A percentile compares a stretch with the other conserved stretches of the same genome.
Evolutionary conservation across 148 eudicot species (phyloP).

Genomic region (Chenopodium album): DNA sequence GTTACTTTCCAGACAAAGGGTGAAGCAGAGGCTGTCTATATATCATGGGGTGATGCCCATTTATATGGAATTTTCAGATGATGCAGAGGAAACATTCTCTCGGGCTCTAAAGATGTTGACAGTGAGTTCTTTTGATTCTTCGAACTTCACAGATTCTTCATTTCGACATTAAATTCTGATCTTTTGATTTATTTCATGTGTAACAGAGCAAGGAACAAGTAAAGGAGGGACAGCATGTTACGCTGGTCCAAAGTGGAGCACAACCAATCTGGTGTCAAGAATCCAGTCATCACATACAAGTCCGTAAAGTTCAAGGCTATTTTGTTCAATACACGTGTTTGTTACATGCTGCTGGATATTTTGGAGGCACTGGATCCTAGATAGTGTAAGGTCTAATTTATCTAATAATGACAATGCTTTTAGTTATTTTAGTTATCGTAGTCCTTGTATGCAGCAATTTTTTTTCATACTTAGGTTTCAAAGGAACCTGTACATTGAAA

Average conservation of each 20-base stretch:
- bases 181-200: background rate
- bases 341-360: slow-evolving; percentile 7
- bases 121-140: slow-evolving; percentile 40
- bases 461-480: slow-evolving; percentile 7
- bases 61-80: slow-evolving; percentile 88
- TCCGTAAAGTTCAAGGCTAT: slow-evolving; percentile 67
- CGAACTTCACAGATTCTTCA: background rate
- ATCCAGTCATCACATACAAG: slow-evolving; percentile 95
- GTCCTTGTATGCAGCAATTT: slow-evolving; percentile 3
- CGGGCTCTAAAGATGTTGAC: slow-evolving; percentile 68
- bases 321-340: slow-evolving; percentile 9
- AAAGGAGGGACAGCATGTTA: slow-evolving; percentile 70
- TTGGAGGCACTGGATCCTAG: background rate
- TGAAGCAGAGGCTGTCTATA: slow-evolving; percentile 79
- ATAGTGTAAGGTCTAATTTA: slow-evolving; percentile 10
- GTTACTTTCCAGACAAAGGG: slow-evolving; percentile 60
- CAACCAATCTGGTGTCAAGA: slow-evolving; percentile 95
- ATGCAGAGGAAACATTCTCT: slow-evolving; percentile 86
- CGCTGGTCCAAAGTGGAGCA: slow-evolving; percentile 97
- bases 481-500: slow-evolving; percentile 15
- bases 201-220: slow-evolving; percentile 62
- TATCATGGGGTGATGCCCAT: slow-evolving; percentile 90
- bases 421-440: slow-evolving; percentile 11
- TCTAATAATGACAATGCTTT: slow-evolving; percentile 11
- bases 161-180: slow-evolving; percentile 16